phyloP scores from a whole-genome alignment of 2,329 filamentous ascomycete genomes.

The Kalmusia sp. region DNA sequence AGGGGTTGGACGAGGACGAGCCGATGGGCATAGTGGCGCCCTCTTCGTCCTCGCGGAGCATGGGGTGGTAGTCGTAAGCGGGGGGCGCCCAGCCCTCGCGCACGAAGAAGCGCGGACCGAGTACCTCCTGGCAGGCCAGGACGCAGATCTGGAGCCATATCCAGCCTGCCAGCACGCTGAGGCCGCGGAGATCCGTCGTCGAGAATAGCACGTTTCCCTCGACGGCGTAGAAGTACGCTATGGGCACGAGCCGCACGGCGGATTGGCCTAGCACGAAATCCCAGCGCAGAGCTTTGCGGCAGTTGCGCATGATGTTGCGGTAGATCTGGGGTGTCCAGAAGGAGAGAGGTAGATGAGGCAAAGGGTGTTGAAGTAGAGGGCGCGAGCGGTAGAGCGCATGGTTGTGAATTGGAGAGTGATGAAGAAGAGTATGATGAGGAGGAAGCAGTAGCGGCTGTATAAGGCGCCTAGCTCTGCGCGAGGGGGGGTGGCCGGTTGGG shows the following conservation, averaged over 20 bases:
- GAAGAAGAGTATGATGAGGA: conserved; percentile 64
- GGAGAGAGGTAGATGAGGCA: conserved; percentile 84
- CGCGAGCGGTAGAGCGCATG: conserved; percentile 61
- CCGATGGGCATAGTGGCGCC: conserved; percentile 80
- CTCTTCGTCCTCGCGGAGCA: conserved; percentile 84
- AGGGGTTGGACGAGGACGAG: conserved; percentile 47
- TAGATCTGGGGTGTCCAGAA: conserved; percentile 93
- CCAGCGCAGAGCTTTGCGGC: conserved; percentile 89
- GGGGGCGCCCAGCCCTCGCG: conserved; percentile 70
- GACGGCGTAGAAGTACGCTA: conserved; percentile 84
- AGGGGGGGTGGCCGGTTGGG: conserved; percentile 28
- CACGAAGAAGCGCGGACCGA: conserved; percentile 88
- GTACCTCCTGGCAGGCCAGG: conserved; percentile 80
- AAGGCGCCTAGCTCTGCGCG: conserved; percentile 62
- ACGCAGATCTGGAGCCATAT: conserved; percentile 84
- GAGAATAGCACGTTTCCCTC: conserved; percentile 83
- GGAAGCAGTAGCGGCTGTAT: conserved; percentile 68
- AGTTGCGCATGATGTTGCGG: conserved; percentile 89
- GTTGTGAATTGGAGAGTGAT: conserved; percentile 65
- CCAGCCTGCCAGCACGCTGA: conserved; percentile 74
- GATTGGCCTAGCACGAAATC: conserved; percentile 88
- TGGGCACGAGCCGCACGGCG: conserved; percentile 75
- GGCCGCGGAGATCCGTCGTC: conserved; percentile 69
- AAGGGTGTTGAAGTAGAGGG: conserved; percentile 67
- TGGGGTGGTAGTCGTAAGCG: conserved; percentile 94